Evolutionary conservation across 352 stramenopile genomes (phyloP).

Genomic region (Pythium utonaiense): DNA sequence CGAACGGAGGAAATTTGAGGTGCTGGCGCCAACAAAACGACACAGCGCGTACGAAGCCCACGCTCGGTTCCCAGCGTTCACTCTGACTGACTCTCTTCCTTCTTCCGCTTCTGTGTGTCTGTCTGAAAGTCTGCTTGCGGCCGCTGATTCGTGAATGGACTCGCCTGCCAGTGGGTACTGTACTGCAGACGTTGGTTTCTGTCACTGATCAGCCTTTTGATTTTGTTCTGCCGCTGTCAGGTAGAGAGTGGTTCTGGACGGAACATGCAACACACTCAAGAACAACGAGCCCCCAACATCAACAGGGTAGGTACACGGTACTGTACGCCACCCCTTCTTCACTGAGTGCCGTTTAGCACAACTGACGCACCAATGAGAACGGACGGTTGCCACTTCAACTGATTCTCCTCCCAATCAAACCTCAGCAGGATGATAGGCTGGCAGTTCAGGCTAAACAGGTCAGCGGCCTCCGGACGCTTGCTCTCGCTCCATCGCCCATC

Average conservation of each 20-base stretch:
- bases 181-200: background rate
- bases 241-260: background rate
- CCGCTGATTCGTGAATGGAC: background rate
- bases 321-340: background rate
- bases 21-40: background rate
- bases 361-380: background rate
- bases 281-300: background rate
- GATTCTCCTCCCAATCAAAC: background rate
- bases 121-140: background rate
- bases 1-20: background rate
- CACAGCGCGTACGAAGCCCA: background rate
- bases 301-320: background rate
- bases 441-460: background rate
- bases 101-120: background rate
- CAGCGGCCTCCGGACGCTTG: too few species aligned
- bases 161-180: background rate
- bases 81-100: background rate
- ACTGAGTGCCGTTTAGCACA: background rate
- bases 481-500: too few species aligned
- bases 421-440: background rate
- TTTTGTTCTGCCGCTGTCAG: background rate
- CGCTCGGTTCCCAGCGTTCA: background rate
- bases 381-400: constrained; percentile 3
- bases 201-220: background rate
- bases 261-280: background rate